Evolutionary conservation across 768 basidiomycete species (phyloP).

Genomic region (Imleria badia): DNA sequence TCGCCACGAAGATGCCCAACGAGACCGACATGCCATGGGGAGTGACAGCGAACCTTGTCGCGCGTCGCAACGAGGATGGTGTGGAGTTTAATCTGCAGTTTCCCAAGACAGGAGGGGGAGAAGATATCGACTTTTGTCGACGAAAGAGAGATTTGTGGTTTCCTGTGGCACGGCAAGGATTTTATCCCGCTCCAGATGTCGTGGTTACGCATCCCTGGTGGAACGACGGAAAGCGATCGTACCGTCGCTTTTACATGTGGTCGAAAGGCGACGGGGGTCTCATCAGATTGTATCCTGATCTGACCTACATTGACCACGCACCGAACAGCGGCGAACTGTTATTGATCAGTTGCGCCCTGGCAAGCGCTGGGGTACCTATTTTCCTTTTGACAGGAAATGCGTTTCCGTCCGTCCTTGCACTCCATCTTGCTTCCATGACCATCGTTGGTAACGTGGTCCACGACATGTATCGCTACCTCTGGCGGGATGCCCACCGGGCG

Average conservation of each 20-base stretch:
- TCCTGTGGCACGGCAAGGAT: slow-evolving; percentile 37
- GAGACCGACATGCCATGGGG: slow-evolving; percentile 57
- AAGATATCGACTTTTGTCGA: slow-evolving; percentile 62
- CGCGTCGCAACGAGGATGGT: slow-evolving; percentile 44
- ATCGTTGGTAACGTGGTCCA: slow-evolving; percentile 44
- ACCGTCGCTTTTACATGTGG: slow-evolving; percentile 60
- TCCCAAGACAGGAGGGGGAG: slow-evolving; percentile 65
- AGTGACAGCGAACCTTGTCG: slow-evolving; percentile 58
- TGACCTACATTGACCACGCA: slow-evolving; percentile 43
- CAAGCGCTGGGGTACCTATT: slow-evolving; percentile 10
- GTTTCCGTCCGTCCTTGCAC: slow-evolving; percentile 15
- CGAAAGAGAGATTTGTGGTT: slow-evolving; percentile 42
- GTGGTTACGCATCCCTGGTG: slow-evolving; percentile 60
- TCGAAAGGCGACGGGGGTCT: slow-evolving; percentile 55
- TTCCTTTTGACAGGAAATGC: slow-evolving; percentile 13
- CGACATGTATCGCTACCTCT: slow-evolving; percentile 50
- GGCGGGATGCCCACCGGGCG: slow-evolving; percentile 39
- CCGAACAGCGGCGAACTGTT: slow-evolving; percentile 52
- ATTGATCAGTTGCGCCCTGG: slow-evolving; percentile 25
- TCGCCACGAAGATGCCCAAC: slow-evolving; percentile 45
- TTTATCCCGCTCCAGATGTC: slow-evolving; percentile 48
- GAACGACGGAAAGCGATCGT: slow-evolving; percentile 44
- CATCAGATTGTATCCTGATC: slow-evolving; percentile 46
- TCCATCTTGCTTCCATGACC: slow-evolving; percentile 29
- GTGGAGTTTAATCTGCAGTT: slow-evolving; percentile 47